phyloP scores from a whole-genome alignment of 805 yeast species.

The Zygosaccharomyces lentus region DNA sequence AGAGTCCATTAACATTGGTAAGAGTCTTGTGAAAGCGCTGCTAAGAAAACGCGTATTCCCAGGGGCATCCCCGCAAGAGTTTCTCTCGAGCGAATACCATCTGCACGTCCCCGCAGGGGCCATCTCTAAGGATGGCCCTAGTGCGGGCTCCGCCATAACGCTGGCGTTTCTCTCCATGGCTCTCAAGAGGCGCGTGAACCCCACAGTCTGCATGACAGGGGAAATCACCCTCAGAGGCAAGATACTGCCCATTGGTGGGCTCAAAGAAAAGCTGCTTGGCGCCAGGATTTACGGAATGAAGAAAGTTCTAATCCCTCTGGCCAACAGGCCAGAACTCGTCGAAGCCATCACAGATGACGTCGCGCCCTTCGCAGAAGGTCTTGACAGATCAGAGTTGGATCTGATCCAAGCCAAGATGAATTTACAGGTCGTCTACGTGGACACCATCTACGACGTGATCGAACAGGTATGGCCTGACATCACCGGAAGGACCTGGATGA shows the following conservation, averaged over 20 bases:
- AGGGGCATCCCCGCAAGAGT: constrained; percentile 38
- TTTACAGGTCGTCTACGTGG: constrained; percentile 58
- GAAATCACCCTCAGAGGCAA: constrained; percentile 77
- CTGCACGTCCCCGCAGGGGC: constrained; percentile 71
- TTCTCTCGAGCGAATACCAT: constrained; percentile 58
- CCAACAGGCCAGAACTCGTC: constrained; percentile 64
- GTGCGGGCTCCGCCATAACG: constrained; percentile 65
- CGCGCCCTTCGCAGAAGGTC: constrained; percentile 14
- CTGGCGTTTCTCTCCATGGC: constrained; percentile 76
- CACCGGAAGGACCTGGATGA: not conserved
- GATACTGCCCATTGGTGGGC: constrained; percentile 78
- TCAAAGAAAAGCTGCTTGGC: constrained; percentile 71
- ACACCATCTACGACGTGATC: constrained; percentile 75
- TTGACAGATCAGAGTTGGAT: constrained; percentile 12
- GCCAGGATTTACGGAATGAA: constrained; percentile 68
- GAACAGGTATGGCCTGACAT: constrained; percentile 57
- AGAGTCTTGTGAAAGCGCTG: constrained; percentile 64
- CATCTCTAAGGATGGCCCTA: constrained; percentile 52
- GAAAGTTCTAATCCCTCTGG: constrained; percentile 64
- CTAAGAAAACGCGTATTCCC: constrained; percentile 36
- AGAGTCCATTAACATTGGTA: constrained; percentile 77
- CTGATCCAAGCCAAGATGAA: constrained; percentile 49
- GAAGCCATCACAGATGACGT: constrained; percentile 47
- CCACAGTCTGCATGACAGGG: constrained; percentile 76
- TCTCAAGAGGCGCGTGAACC: constrained; percentile 46